These are phyloP conservation scores for Serpula lacrymans DNA, from an alignment of 768 basidiomycete species.

Conservation along the genomic window DNA sequence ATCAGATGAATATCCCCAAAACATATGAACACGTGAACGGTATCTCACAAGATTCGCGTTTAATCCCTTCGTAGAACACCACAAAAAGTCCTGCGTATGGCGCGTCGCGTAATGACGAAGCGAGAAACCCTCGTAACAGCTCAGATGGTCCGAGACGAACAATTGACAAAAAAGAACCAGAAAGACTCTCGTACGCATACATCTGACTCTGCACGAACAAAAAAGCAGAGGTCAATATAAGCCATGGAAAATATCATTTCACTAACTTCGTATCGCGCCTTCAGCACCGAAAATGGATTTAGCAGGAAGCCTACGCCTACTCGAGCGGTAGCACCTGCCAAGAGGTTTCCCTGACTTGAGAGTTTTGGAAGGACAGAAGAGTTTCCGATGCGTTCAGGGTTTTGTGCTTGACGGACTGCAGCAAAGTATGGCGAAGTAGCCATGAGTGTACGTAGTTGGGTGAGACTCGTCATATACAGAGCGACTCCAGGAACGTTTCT, in stretches of 20 bases:
- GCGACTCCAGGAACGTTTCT: constrained; percentile 95
- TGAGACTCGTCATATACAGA: constrained; percentile 85
- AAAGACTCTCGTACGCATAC: constrained; percentile 64
- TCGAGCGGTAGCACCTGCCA: constrained; percentile 82
- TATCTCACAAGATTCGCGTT: constrained; percentile 61
- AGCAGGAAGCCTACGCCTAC: constrained; percentile 78
- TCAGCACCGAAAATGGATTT: constrained; percentile 89
- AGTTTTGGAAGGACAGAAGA: constrained; percentile 67
- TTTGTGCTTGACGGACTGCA: constrained; percentile 15
- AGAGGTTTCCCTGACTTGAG: constrained; percentile 73
- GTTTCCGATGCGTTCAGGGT: constrained; percentile 15
- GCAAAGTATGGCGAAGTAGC: constrained; percentile 72
- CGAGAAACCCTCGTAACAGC: constrained; percentile 79
- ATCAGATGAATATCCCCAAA: constrained; percentile 8
- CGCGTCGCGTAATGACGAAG: constrained; percentile 89
- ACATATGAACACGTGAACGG: constrained; percentile 4
- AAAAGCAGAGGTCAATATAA: not conserved
- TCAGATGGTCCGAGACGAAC: constrained; percentile 73
- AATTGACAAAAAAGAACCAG: constrained; percentile 56
- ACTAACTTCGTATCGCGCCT: constrained; percentile 86
- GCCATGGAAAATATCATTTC: not conserved
- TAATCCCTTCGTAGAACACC: constrained; percentile 84
- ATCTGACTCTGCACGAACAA: constrained; percentile 62
- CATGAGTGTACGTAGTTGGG: constrained; percentile 75
- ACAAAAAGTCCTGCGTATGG: constrained; percentile 92